phyloP scores from a whole-genome alignment of 2,329 filamentous ascomycete genomes.

The Phialemonium atrogriseum region DNA sequence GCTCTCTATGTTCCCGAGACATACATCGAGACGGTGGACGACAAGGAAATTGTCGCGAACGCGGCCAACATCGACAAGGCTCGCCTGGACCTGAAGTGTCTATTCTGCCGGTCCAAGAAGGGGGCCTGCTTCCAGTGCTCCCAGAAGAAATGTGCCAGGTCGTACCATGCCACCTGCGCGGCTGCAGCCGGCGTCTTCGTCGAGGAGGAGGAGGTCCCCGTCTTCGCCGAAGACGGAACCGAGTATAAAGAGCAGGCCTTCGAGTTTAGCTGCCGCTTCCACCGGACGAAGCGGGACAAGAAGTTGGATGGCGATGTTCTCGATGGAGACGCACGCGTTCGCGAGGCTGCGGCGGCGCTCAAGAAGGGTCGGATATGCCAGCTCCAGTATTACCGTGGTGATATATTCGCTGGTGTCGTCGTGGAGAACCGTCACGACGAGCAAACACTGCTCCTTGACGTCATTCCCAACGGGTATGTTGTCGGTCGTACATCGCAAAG shows the following conservation, averaged over 20 bases:
- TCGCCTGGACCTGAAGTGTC: slow-evolving; percentile 83
- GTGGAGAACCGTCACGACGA: slow-evolving; percentile 74
- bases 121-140: slow-evolving; percentile 98
- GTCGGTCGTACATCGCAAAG: slow-evolving; percentile 1
- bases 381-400: slow-evolving; percentile 72
- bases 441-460: slow-evolving; percentile 67
- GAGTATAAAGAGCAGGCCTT: slow-evolving; percentile 90
- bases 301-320: slow-evolving; percentile 60
- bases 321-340: slow-evolving; percentile 62
- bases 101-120: slow-evolving; percentile 87
- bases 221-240: slow-evolving; percentile 83
- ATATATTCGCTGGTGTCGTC: slow-evolving; percentile 86
- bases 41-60: slow-evolving; percentile 67
- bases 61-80: slow-evolving; percentile 77
- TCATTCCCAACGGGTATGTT: slow-evolving; percentile 75
- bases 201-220: slow-evolving; percentile 76
- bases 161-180: slow-evolving; percentile 93
- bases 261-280: slow-evolving; percentile 91
- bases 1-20: slow-evolving; percentile 90
- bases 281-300: slow-evolving; percentile 78
- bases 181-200: slow-evolving; percentile 86
- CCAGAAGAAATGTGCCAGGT: slow-evolving; percentile 83
- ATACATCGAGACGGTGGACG: slow-evolving; percentile 66
- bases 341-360: slow-evolving; percentile 58
- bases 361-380: slow-evolving; percentile 73